Conservation (phyloP, 768 basidiomycete genomes). For the Leccinum barrowsii region DNA sequence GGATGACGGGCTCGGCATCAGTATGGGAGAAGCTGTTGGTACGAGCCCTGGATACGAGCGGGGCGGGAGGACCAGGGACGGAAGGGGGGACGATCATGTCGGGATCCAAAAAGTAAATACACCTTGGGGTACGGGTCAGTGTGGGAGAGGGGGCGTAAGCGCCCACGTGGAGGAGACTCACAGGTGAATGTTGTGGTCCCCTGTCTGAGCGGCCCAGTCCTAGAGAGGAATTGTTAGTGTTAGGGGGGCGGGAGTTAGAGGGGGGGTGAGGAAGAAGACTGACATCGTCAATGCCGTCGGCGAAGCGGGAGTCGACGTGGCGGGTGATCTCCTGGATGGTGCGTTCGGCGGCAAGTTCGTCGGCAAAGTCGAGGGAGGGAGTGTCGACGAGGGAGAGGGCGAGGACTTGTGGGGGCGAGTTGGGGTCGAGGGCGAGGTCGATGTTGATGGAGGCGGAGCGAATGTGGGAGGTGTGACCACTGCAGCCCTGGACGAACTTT, state of each 20-base stretch:
- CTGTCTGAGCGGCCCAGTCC: constrained; percentile 69
- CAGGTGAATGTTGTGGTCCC: constrained; percentile 82
- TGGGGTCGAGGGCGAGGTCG: constrained; percentile 52
- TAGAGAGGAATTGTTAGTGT: constrained; percentile 28
- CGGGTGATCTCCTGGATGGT: constrained; percentile 63
- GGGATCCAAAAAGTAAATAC: constrained; percentile 86
- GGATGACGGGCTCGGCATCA: constrained; percentile 72
- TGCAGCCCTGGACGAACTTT: constrained; percentile 76
- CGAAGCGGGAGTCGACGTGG: constrained; percentile 69
- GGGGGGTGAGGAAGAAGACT: constrained; percentile 35
- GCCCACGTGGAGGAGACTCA: constrained; percentile 41
- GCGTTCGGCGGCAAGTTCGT: constrained; percentile 62
- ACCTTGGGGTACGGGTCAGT: constrained; percentile 42
- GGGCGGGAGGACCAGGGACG: constrained; percentile 62
- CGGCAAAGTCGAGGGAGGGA: constrained; percentile 72
- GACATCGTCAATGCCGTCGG: constrained; percentile 75
- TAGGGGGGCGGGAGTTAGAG: constrained; percentile 14
- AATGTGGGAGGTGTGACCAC: constrained; percentile 68
- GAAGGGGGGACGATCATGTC: constrained; percentile 73
- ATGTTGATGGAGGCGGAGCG: constrained; percentile 70
- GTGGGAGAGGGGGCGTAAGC: constrained; percentile 15
- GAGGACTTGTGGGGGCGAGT: constrained; percentile 44
- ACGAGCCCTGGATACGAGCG: constrained; percentile 64
- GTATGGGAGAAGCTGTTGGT: constrained; percentile 69
- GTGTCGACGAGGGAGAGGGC: constrained; percentile 77